These are phyloP conservation scores for Linanthus parryae DNA, from an alignment of 148 eudicot genomes.

Conservation along the genomic window DNA sequence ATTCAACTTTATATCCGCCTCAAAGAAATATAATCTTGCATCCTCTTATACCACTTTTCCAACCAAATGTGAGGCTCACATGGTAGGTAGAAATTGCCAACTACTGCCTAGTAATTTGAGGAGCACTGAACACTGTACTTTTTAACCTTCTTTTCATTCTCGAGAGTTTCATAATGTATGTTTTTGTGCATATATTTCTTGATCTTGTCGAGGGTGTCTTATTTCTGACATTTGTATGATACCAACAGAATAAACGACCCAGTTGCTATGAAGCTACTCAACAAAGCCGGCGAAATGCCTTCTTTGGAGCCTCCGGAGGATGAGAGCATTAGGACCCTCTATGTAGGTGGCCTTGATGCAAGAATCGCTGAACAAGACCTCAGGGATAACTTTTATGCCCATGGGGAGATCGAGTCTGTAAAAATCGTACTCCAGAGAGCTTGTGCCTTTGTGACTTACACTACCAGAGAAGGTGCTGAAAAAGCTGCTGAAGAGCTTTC, in stretches of 20 bases:
- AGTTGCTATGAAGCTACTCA: slow-evolving; percentile 86
- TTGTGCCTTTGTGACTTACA: slow-evolving; percentile 91
- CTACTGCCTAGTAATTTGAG: no score
- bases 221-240: neutral
- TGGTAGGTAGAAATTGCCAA: no score
- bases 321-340: slow-evolving; percentile 85
- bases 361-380: slow-evolving; percentile 85
- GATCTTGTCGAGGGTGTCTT: no score
- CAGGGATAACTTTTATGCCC: slow-evolving; percentile 80
- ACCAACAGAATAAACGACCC: slow-evolving; percentile 85
- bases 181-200: no score
- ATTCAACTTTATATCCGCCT: no score
- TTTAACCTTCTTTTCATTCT: no score
- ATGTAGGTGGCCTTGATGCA: slow-evolving; percentile 88
- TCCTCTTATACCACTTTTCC: no score
- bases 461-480: slow-evolving; percentile 93
- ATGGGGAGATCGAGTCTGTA: slow-evolving; percentile 94
- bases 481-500: slow-evolving; percentile 96
- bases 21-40: no score
- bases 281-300: slow-evolving; percentile 97
- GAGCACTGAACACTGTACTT: no score
- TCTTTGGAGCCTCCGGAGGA: slow-evolving; percentile 83
- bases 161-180: no score
- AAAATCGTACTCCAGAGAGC: slow-evolving; percentile 85
- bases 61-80: no score